Evolutionary conservation across 2,329 filamentous ascomycete genomes (phyloP).

Genomic region (Talaromyces funiculosus): DNA sequence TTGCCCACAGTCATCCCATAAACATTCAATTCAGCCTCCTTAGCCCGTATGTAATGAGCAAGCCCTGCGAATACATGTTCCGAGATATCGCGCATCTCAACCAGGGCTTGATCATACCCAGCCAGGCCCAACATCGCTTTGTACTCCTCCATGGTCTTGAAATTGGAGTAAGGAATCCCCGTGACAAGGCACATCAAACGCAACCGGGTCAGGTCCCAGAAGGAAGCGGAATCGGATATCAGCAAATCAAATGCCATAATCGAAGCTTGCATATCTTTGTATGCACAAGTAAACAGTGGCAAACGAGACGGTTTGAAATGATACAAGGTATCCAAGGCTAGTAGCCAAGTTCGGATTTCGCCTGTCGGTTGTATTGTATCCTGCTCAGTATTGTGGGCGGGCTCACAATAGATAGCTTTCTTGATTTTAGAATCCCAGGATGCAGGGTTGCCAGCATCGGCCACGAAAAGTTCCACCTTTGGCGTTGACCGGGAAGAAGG

Average conservation of each 20-base stretch:
- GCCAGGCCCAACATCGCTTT: slow-evolving; percentile 40
- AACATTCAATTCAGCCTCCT: slow-evolving; percentile 28
- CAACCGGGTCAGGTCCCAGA: slow-evolving; percentile 31
- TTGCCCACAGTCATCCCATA: slow-evolving; percentile 36
- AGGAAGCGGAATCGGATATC: slow-evolving; percentile 22
- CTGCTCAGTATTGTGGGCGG: too few relatives aligned
- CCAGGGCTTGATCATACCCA: slow-evolving; percentile 42
- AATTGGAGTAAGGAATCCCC: slow-evolving; percentile 46
- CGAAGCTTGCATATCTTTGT: slow-evolving; percentile 40
- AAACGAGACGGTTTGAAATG: slow-evolving; percentile 52
- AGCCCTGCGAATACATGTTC: slow-evolving; percentile 50
- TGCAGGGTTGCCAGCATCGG: slow-evolving; percentile 46
- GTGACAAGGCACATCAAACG: slow-evolving; percentile 43
- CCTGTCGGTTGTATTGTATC: not conserved
- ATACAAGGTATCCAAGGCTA: slow-evolving; percentile 54
- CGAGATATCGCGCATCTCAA: slow-evolving; percentile 49
- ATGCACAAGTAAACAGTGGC: slow-evolving; percentile 42
- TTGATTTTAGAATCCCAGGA: slow-evolving; percentile 36
- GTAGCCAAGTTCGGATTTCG: slow-evolving; percentile 43
- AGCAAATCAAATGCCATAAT: slow-evolving; percentile 54
- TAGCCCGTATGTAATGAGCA: slow-evolving; percentile 39
- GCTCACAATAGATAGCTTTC: slow-evolving; percentile 15
- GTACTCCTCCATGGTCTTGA: slow-evolving; percentile 46
- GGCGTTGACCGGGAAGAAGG: slow-evolving; percentile 3
- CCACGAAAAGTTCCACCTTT: slow-evolving; percentile 38